These are phyloP conservation scores for Grammothele lineata DNA, from an alignment of 768 basidiomycete genomes.

Conservation along the genomic window DNA sequence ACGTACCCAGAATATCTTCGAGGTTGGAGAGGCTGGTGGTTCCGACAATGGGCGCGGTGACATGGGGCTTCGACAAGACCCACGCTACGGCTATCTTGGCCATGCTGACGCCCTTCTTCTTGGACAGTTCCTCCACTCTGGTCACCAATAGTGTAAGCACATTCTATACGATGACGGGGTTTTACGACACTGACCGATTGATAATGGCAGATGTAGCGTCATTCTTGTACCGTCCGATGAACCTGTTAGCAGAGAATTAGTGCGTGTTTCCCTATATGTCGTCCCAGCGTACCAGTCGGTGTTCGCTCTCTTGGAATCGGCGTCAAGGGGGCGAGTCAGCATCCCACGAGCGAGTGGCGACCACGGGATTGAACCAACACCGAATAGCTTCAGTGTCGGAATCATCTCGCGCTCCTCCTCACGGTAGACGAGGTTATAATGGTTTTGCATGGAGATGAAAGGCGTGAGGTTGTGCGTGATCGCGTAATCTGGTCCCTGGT, in stretches of 20 bases:
- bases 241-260: not conserved
- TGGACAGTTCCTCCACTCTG: constrained; percentile 32
- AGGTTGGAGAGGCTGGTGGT: constrained; percentile 35
- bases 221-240: not conserved
- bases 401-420: constrained; percentile 62
- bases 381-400: constrained; percentile 38
- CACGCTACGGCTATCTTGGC: constrained; percentile 38
- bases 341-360: constrained; percentile 32
- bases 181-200: constrained; percentile 14
- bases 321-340: constrained; percentile 23
- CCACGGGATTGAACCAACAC: constrained; percentile 34
- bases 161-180: not conserved
- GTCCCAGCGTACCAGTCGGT: constrained; percentile 17
- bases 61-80: constrained; percentile 26
- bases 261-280: not conserved
- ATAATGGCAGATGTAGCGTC: constrained; percentile 14
- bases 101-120: constrained; percentile 36
- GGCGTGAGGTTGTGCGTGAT: constrained; percentile 36
- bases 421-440: constrained; percentile 51
- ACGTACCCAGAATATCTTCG: constrained; percentile 34
- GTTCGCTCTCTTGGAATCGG: constrained; percentile 20
- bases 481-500: constrained; percentile 31
- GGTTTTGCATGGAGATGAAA: constrained; percentile 66
- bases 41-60: constrained; percentile 39
- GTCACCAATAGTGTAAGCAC: not conserved